Conservation (phyloP, 805 yeast species). For the Candida odintsovae region DNA sequence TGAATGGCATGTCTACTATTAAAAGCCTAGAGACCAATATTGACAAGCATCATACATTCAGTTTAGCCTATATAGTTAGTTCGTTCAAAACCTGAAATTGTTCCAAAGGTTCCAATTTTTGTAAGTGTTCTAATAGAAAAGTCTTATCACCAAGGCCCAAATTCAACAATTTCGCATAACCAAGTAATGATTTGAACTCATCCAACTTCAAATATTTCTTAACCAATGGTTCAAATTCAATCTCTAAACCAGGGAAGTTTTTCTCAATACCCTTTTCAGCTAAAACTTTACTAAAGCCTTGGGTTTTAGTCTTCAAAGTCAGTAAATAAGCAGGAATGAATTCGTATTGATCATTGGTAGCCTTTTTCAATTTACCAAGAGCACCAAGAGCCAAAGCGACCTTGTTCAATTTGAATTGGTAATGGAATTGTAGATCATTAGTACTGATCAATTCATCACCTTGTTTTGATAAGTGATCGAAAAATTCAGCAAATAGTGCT, state of each 20-base stretch:
- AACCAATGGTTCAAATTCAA: slow-evolving; percentile 10
- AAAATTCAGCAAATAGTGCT: slow-evolving; percentile 40
- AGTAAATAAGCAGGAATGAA: slow-evolving; percentile 16
- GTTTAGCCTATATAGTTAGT: not conserved
- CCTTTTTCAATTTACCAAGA: slow-evolving; percentile 15
- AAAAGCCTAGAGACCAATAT: no score
- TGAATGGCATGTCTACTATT: no score
- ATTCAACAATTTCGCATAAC: slow-evolving; percentile 13
- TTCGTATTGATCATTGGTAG: slow-evolving; percentile 16
- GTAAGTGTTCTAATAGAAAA: slow-evolving; percentile 7
- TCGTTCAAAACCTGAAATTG: slow-evolving; percentile 10
- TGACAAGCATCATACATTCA: no score
- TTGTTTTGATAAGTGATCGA: slow-evolving; percentile 34
- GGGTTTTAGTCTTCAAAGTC: slow-evolving; percentile 16
- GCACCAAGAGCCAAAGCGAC: slow-evolving; percentile 20
- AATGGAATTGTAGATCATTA: slow-evolving; percentile 20
- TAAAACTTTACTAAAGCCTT: slow-evolving; percentile 19
- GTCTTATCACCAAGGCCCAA: slow-evolving; percentile 12
- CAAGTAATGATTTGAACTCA: slow-evolving; percentile 9
- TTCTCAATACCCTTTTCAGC: slow-evolving; percentile 21
- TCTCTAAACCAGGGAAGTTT: slow-evolving; percentile 16
- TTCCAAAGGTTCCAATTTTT: slow-evolving; percentile 17
- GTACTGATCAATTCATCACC: slow-evolving; percentile 32
- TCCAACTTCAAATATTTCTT: slow-evolving; percentile 8
- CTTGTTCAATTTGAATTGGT: slow-evolving; percentile 19